Conservation (phyloP, 1,284 basidiomycete species). For the Ganoderma boninense region DNA sequence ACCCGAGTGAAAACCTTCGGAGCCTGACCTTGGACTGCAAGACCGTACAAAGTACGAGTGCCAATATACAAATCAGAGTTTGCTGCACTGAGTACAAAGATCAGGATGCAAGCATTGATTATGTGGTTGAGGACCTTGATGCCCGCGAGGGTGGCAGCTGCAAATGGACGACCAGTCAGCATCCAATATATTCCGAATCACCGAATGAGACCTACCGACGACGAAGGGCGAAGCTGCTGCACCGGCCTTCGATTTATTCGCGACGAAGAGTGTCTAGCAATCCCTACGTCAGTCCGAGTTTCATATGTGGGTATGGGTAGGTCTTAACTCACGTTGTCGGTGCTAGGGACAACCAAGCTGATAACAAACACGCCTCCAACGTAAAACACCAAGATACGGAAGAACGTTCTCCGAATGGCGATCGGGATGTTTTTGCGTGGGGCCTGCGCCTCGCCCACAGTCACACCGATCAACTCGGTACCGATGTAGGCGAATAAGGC, state of each 20-base stretch:
- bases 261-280: conserved; percentile 57
- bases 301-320: background rate
- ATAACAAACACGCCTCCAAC: conserved; percentile 74
- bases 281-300: background rate
- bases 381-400: conserved; percentile 77
- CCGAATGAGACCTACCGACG: conserved; percentile 58
- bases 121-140: conserved; percentile 70
- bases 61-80: conserved; percentile 74
- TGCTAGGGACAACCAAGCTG: conserved; percentile 63
- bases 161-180: conserved; percentile 35
- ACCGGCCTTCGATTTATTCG: conserved; percentile 65
- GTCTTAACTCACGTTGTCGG: conserved; percentile 33
- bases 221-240: conserved; percentile 84
- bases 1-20: conserved; percentile 65
- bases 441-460: conserved; percentile 56
- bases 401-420: conserved; percentile 62
- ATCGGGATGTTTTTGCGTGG: conserved; percentile 66
- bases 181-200: conserved; percentile 38
- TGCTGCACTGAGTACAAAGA: conserved; percentile 78
- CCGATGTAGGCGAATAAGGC: conserved; percentile 68
- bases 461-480: conserved; percentile 60
- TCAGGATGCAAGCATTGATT: conserved; percentile 80
- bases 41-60: conserved; percentile 70
- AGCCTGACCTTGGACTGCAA: conserved; percentile 74
- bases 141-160: conserved; percentile 57